Evolutionary conservation across 2,329 filamentous ascomycete species (phyloP).

Genomic region (Leptographium wingfieldii): DNA sequence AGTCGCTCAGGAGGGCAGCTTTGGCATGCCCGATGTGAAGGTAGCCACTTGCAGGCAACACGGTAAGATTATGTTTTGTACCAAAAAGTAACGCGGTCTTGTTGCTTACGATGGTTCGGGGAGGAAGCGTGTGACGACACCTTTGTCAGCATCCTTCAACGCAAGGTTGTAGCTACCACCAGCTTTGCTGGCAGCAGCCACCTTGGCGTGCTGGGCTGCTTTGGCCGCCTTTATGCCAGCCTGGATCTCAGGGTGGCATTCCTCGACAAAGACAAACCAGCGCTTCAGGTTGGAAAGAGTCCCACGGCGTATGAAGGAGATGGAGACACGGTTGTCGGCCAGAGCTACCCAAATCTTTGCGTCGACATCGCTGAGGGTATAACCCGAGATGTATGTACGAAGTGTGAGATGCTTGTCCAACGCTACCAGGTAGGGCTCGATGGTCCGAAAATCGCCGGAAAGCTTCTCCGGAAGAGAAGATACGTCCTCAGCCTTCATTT

Average conservation of each 20-base stretch:
- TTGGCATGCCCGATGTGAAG: constrained; percentile 95
- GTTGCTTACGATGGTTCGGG: constrained; percentile 72
- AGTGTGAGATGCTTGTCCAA: constrained; percentile 82
- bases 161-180: constrained; percentile 84
- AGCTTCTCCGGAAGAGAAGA: constrained; percentile 37
- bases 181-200: constrained; percentile 56
- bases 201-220: constrained; percentile 56
- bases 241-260: constrained; percentile 64
- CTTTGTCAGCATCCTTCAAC: constrained; percentile 71
- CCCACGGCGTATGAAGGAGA: constrained; percentile 68
- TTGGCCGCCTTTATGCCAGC: constrained; percentile 57
- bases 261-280: constrained; percentile 82
- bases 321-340: constrained; percentile 71
- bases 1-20: constrained; percentile 61
- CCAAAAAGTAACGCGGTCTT: neutral
- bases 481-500: constrained; percentile 46
- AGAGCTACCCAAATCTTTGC: constrained; percentile 73
- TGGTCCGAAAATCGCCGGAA: constrained; percentile 64
- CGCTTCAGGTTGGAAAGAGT: constrained; percentile 63
- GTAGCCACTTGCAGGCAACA: constrained; percentile 43
- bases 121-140: constrained; percentile 83
- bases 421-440: constrained; percentile 60
- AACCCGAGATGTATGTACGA: constrained; percentile 75
- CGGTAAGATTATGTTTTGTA: constrained; percentile 6
- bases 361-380: constrained; percentile 64